Evolutionary conservation across 805 yeast genomes (phyloP), one percentile per base, ranked within the genome.

Genomic region (Kazachstania africana): DNA sequence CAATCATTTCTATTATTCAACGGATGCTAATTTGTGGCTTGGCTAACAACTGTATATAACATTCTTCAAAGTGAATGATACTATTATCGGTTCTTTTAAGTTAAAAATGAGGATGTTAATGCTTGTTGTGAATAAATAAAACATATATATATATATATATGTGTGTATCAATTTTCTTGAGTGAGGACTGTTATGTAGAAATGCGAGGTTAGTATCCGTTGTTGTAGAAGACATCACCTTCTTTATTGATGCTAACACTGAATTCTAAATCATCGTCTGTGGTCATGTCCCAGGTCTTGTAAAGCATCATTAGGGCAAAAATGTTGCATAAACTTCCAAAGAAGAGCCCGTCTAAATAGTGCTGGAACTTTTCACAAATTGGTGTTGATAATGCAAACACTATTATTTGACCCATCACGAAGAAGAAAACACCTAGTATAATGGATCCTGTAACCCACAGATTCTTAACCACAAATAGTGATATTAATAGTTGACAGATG

Each of bases 191-290:
- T n/a, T n/a, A n/a, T n/a, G n/a, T n/a, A n/a, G n/a, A n/a, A n/a
- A n/a, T n/a, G n/a, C n/a, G n/a, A n/a, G n/a, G n/a, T n/a, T n/a
- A n/a, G n/a, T n/a, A n/a, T n/a, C n/a, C n/a, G n/a, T 32, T 35
- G 14, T 29, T 33, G 25, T 47, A 48, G 14, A 43, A 31, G 27
- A 57, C 48, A 16, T 53, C 59, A 26, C 61, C 63, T 13, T 58
- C 62, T 38, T 65, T 71, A 36, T 61, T 61, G 24, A 63, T 62
- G 36, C 73, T 66, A 31, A 83, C 91, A 29, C 84, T 73, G 56
- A 88, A 91, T 59, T 88, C 98, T 45, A 88, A 73, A 54, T 91
- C 97, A 48, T 88, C 97, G 35, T 77, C 75, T 9, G 97, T 91
- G 32, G 88, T 78, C 70, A 87, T 84, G 49, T 87, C 96, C 95